Evolutionary conservation across 345 rosid genomes (phyloP), one percentile per base, ranked within the genome.

Genomic region (Hibiscus trionum): DNA sequence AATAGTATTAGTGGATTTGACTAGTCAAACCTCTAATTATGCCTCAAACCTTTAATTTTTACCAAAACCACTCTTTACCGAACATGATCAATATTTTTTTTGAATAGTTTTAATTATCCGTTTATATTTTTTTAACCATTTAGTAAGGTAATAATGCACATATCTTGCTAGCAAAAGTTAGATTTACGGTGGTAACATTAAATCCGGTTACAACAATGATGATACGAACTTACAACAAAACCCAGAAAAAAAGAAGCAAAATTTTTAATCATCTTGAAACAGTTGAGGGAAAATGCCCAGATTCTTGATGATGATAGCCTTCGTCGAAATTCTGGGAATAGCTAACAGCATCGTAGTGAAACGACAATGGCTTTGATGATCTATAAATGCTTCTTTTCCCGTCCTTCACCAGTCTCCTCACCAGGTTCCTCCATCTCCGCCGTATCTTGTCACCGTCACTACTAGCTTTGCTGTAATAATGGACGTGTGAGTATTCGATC

Each of bases 251-350:
- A 26, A 4, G 4, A 4, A 11, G 12, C 4, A 11, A 4, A 17
- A 47, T 47, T 12, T 75, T 75, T 82, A 71, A 46, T 75, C 79
- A 42, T 75, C 72, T 57, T 35, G 44, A 11, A 59, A 71, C 31
- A 74, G 73, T 11, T 61, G 66, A 10, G 73, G 71, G 16, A 17
- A 57, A 3, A 71, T 47, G 73, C 27, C 72, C 69, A 33, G 82
- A 69, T 11, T 82, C 80, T 47, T 83, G 64, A 37, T 15, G 46
- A 59, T 75, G 76, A 26, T 55, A 75, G 3, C 92, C 88, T 58
- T 91, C 92, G 39, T 91, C 97, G 47, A 91, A 91, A 21, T 91
- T 91, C 84, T 82, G 90, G 0, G 90, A 79, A 72, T 91, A 91
- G 78, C 97, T 91, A 66, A 86, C 83, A 26, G 86, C 92, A 53